Conservation (phyloP, 2,329 filamentous ascomycete genomes). For the Scytalidium lignicola region DNA sequence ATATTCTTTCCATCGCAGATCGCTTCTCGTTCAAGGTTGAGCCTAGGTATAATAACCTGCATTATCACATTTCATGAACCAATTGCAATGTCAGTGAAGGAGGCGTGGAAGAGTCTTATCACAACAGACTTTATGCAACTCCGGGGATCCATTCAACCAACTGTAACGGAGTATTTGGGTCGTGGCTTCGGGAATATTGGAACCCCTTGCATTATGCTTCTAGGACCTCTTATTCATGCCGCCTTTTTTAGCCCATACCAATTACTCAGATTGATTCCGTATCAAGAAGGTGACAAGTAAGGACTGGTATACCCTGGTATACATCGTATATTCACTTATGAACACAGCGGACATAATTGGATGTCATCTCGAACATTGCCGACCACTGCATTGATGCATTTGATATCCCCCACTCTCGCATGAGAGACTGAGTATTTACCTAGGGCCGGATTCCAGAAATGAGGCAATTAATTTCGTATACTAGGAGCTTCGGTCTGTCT, state of each 20-base stretch:
- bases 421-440: not conserved
- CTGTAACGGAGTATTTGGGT: not conserved
- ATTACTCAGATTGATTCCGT: not conserved
- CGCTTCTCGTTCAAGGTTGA: not conserved
- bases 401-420: not conserved
- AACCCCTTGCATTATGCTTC: not conserved
- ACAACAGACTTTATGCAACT: not conserved
- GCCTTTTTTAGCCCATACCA: not conserved
- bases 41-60: not conserved
- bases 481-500: not conserved
- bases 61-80: not conserved
- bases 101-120: not conserved
- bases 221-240: not conserved
- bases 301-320: not conserved
- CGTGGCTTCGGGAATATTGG: not conserved
- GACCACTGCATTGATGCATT: not conserved
- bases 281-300: not conserved
- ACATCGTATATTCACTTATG: too few relatives aligned
- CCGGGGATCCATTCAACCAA: not conserved
- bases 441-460: not conserved
- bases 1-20: not conserved
- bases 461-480: not conserved
- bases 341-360: not conserved
- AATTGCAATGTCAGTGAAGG: not conserved
- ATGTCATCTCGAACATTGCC: not conserved